phyloP scores from a whole-genome alignment of 2,329 filamentous ascomycete species.

The Diplodia sapinea region DNA sequence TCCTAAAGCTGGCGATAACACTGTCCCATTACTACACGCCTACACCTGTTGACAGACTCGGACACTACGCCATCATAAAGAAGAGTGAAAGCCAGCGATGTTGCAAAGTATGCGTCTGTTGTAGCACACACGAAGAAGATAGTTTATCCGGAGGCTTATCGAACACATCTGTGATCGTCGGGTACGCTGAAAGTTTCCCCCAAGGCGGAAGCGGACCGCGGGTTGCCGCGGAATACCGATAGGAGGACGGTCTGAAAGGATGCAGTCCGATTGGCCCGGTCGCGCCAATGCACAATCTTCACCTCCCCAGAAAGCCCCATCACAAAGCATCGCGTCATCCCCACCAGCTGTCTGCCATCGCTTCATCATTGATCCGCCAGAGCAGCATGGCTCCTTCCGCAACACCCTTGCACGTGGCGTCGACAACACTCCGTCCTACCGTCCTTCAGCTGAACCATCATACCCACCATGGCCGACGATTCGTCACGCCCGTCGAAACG shows the following conservation, averaged over 20 bases:
- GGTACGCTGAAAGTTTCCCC: neutral
- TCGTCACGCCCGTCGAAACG: constrained; percentile 16
- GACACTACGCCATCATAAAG: too few species aligned
- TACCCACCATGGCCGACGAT: constrained; percentile 6
- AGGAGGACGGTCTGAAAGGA: neutral
- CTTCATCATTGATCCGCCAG: neutral
- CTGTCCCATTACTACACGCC: too few species aligned
- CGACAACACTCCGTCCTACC: neutral
- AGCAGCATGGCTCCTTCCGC: neutral
- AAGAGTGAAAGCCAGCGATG: too few species aligned
- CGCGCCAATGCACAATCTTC: neutral
- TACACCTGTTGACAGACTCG: too few species aligned
- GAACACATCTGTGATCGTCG: neutral
- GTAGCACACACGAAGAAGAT: too few species aligned
- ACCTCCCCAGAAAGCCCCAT: neutral
- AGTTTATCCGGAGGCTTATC: too few species aligned
- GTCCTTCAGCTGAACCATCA: too few species aligned
- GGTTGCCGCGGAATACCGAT: neutral
- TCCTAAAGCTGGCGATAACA: too few species aligned
- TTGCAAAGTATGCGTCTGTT: too few species aligned
- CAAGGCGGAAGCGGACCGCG: neutral
- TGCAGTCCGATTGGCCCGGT: neutral
- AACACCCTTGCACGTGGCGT: neutral
- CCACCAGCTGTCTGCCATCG: neutral
- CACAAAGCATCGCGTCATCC: neutral